These are phyloP conservation scores for Teratosphaeria pseudoeucalypti DNA, from an alignment of 2,329 filamentous ascomycete genomes.

Conservation along the genomic window DNA sequence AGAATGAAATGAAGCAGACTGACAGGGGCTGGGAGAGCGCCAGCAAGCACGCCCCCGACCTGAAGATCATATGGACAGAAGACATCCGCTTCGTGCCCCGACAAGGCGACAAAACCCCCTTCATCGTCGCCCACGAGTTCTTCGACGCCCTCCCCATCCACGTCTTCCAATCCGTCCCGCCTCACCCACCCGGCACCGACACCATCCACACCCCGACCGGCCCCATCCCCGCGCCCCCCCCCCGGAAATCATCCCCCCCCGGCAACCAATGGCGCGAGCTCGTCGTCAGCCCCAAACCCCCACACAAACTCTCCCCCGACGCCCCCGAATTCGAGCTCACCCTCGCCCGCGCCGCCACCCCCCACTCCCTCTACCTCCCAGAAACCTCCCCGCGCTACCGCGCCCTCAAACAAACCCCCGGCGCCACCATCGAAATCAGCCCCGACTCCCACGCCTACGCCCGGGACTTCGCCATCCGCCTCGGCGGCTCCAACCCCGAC, in stretches of 20 bases:
- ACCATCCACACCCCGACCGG: conserved; percentile 38
- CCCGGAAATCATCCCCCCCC: not conserved
- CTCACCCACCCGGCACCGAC: conserved; percentile 26
- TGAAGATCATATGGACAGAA: conserved; percentile 78
- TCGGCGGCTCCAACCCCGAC: conserved; percentile 52
- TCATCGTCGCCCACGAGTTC: conserved; percentile 96
- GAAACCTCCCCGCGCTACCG: conserved; percentile 71
- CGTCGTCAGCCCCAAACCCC: conserved; percentile 55
- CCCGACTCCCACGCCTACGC: conserved; percentile 76
- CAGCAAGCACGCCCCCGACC: conserved; percentile 62
- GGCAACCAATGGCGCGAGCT: conserved; percentile 68
- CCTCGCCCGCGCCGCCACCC: conserved; percentile 62
- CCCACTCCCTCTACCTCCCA: conserved; percentile 76
- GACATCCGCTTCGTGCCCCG: conserved; percentile 73
- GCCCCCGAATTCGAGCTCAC: conserved; percentile 78
- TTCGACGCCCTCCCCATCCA: conserved; percentile 97
- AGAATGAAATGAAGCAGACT: conserved; percentile 57
- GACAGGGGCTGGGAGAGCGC: conserved; percentile 63
- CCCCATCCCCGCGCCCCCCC: conserved; percentile 32
- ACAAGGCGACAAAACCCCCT: conserved; percentile 59
- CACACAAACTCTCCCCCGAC: conserved; percentile 40
- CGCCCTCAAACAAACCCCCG: conserved; percentile 55
- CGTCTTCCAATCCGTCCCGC: conserved; percentile 67
- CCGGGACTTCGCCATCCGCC: conserved; percentile 70
- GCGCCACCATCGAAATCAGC: conserved; percentile 76